These are phyloP conservation scores for Corynascus novoguineensis DNA, from an alignment of 495 filamentous ascomycete genomes.

Conservation along the genomic window DNA sequence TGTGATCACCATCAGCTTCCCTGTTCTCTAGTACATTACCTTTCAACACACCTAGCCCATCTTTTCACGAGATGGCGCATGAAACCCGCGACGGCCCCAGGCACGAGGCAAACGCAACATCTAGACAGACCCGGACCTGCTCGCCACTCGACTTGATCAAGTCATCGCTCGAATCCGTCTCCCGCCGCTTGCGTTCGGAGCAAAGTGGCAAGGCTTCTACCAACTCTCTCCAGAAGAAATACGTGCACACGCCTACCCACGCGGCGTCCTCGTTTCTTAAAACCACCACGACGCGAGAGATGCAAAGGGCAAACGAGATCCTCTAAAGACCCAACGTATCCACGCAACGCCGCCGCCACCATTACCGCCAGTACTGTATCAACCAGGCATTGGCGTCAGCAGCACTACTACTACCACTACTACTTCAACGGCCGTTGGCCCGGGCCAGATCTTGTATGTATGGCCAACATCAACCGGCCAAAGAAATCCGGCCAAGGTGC, in stretches of 20 bases:
- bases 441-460: neutral
- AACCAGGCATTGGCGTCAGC: too few relatives aligned
- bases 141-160: conserved; percentile 20
- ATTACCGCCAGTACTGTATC: neutral
- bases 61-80: conserved; percentile 9
- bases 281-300: conserved; percentile 35
- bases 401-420: too few relatives aligned
- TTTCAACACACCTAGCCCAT: neutral
- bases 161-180: conserved; percentile 9
- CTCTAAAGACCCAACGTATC: too few relatives aligned
- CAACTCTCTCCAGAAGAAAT: conserved; percentile 23
- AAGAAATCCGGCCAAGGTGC: neutral
- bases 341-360: neutral
- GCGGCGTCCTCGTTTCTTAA: conserved; percentile 37
- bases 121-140: neutral
- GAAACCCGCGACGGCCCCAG: conserved; percentile 8
- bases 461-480: neutral
- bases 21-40: neutral
- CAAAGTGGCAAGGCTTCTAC: neutral
- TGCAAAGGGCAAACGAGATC: conserved; percentile 35
- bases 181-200: conserved; percentile 10
- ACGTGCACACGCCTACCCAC: conserved; percentile 37
- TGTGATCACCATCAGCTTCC: neutral
- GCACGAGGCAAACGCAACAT: neutral
- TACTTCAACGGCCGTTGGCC: neutral